Evolutionary conservation across 257 asterid genomes (phyloP).

Genomic region (Jacaranda mimosifolia): DNA sequence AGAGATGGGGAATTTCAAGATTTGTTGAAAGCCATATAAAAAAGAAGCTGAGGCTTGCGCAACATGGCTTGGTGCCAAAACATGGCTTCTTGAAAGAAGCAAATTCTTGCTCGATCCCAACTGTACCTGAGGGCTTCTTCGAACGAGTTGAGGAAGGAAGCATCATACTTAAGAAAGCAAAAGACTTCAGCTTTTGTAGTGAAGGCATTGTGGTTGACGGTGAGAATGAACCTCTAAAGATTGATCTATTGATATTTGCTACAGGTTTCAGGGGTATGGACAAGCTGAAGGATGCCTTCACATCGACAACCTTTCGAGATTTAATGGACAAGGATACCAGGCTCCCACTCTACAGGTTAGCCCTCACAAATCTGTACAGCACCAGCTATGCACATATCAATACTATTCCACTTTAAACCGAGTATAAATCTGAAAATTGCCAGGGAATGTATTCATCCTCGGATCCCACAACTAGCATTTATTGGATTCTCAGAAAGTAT

Average conservation of each 20-base stretch:
- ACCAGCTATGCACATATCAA: background rate
- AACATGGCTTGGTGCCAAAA: constrained; percentile 56
- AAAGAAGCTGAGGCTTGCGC: constrained; percentile 43
- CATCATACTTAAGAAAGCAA: constrained; percentile 53
- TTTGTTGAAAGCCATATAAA: constrained; percentile 50
- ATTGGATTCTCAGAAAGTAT: constrained; percentile 59
- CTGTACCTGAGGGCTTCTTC: constrained; percentile 57
- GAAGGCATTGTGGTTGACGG: constrained; percentile 50
- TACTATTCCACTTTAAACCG: background rate
- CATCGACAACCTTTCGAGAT: constrained; percentile 39
- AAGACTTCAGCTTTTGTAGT: constrained; percentile 41
- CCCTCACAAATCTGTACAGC: background rate
- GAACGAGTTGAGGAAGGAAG: constrained; percentile 61
- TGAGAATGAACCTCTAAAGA: constrained; percentile 36
- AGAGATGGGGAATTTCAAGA: constrained; percentile 62
- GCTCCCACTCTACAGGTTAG: constrained; percentile 56
- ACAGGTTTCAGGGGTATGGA: constrained; percentile 57
- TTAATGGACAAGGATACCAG: constrained; percentile 35
- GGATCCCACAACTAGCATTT: constrained; percentile 60
- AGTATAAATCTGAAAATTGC: background rate
- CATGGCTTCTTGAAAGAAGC: constrained; percentile 51
- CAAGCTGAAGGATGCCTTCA: constrained; percentile 49
- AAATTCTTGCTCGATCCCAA: constrained; percentile 44
- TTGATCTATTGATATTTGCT: constrained; percentile 56
- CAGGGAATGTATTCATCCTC: constrained; percentile 60